Base-by-base conservation (phyloP, 352 stramenopile genomes). In the Phytophthora macrochlamydospora region DNA sequence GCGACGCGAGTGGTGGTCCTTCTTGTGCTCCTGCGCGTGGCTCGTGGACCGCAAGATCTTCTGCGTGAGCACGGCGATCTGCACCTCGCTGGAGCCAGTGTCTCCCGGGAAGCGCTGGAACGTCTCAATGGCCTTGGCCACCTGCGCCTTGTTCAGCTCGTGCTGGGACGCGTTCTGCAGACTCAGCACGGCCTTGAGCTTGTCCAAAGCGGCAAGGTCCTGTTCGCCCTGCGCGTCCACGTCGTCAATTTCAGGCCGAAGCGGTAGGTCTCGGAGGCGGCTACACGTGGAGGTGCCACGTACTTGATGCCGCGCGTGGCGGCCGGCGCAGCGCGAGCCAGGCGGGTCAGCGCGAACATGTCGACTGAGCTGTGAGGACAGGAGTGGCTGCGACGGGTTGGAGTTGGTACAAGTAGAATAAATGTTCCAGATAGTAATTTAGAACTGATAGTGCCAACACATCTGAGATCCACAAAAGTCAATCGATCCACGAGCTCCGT, bases 31-130 rank as follows among this genome's bases (percentile, higher is more conserved):
- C 64, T 89, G 78, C 32, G 87, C 84, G 76, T 95, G 87, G 13
- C 80, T 49, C 65, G 87, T 95, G 56, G 69, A 89, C 51, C 78
- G 86, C 63, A 91, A 66, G 56, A 95, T 94, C 78, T 92, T 94
- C 67, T 95, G 85, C 65, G 87, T 95, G 29, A 95, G 71, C 62
- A 94, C 85, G 7, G 87, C 87, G 53, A 95, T 79, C 71, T 95
- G 87, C 60, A 94, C 87, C 57, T 95, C 87, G 67, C 83, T 93
- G 49, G 87, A 95, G 48, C 87, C 87, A 35, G 87, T 94, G 72
- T 95, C 87, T 14, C 87, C 86, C 7, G 87, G 87, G 74, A 94
- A 94, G 51, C 87, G 85, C 74, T 95, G 84, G 73, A 95, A 95
- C 12, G 81, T 92, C 65, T 93, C 73, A 59, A 95, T 92, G 46